Evolutionary conservation across 257 asterid species (phyloP), one percentile per base, ranked within the genome.

Genomic region (Capsicum rhomboideum): DNA sequence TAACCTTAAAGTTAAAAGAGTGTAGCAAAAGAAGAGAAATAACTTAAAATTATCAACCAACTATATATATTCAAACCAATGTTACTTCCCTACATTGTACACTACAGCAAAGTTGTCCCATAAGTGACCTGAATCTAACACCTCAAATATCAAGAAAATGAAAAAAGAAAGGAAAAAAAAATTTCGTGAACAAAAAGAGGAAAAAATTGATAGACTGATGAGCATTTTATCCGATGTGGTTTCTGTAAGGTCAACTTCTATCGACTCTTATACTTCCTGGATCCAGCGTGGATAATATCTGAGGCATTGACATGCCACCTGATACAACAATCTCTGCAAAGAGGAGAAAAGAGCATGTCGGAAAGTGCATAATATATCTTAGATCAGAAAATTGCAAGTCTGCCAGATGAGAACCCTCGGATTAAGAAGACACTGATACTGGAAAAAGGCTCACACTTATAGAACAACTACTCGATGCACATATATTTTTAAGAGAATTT

Each of bases 301-400:
- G 90, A 2, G 91, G 93, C 93, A 88, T 90, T 26, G 93, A 88
- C 93, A 90, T 88, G 42, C 93, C 93, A 81, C 93, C 93, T 50
- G 93, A 88, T 66, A 90, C 91, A 49, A 90, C 91, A 44, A 88
- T 87, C 86, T 90, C 93, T 90, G 90, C 84, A 80, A 83, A 37
- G 10, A 64, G 8, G 82, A 42, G 78, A 52, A 52, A 10, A 69
- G 31, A 54, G 67, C 46, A 83, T 49, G 10, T 53, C 37, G 52
- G 79, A 44, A 86, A 75, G 61, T 75, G 81, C 59, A 74, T 46
- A 26, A 20, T 69, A n/a, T 7, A 11, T 23, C 37, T 28, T 67
- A n/a, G 77, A 67, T 34, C 21, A 34, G 46, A 67, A 67, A 31
- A 29, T 31, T 29, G 37, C 11, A 13, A 1, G 23, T 17, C 12